These are phyloP conservation scores for Dorcoceras hygrometricum DNA, from an alignment of 257 asterid genomes.

Conservation along the genomic window DNA sequence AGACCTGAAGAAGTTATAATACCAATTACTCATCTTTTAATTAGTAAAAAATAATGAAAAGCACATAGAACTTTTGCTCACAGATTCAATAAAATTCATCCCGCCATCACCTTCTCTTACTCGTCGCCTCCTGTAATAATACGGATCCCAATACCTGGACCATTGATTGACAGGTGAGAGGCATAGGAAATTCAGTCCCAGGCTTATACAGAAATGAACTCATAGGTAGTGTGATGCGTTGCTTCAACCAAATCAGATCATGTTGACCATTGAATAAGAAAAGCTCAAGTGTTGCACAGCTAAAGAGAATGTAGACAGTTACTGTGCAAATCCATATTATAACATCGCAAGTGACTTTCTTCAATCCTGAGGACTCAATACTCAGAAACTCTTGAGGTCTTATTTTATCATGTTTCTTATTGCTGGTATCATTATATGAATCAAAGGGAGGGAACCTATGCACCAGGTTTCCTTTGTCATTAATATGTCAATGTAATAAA, in stretches of 20 bases:
- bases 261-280: too few species aligned
- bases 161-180: constrained; percentile 20
- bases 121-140: constrained; percentile 73
- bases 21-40: constrained; percentile 7
- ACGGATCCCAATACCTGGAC: constrained; percentile 96
- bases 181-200: not conserved
- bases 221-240: not conserved
- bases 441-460: not conserved
- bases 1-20: constrained; percentile 56
- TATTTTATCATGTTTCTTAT: not conserved
- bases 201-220: not conserved
- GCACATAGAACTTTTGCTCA: constrained; percentile 36
- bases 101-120: constrained; percentile 52
- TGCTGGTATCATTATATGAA: constrained; percentile 5
- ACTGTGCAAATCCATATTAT: constrained; percentile 11
- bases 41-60: constrained; percentile 24
- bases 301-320: constrained; percentile 2
- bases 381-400: not conserved
- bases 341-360: constrained; percentile 4
- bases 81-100: constrained; percentile 95
- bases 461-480: constrained; percentile 1
- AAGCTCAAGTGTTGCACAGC: constrained; percentile 13
- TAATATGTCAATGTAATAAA: constrained; percentile 2
- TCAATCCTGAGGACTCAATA: not conserved
- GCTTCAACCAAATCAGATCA: constrained; percentile 25